A percentile compares a stretch with the other conserved stretches of the same genome.
phyloP scores from a whole-genome alignment of 1,139 yeast genomes.

The Hyphopichia burtonii region DNA sequence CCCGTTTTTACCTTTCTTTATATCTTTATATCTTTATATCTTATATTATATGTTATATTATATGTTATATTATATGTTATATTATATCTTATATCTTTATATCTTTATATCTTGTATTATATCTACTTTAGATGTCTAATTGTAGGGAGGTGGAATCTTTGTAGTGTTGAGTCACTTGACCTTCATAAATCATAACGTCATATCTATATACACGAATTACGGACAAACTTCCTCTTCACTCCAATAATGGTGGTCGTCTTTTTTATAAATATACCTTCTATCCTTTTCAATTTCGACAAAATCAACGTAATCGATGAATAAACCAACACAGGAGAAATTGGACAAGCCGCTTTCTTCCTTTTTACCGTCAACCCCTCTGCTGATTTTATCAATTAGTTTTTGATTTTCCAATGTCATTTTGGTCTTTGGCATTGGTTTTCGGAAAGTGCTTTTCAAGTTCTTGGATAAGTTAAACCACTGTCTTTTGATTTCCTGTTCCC shows the following conservation, averaged over 20 bases:
- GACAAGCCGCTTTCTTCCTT: slow-evolving; percentile 65
- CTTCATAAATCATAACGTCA: no score
- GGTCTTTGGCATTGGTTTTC: slow-evolving; percentile 71
- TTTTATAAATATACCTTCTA: slow-evolving; percentile 53
- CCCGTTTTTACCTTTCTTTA: no score
- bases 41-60: no score
- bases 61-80: no score
- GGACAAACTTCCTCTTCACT: slow-evolving; percentile 78
- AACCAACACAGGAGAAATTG: slow-evolving; percentile 67
- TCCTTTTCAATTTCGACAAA: slow-evolving; percentile 59
- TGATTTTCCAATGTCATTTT: slow-evolving; percentile 55
- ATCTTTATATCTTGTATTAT: no score
- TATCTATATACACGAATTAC: slow-evolving; percentile 15
- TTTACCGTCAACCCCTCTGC: slow-evolving; percentile 82
- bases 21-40: no score
- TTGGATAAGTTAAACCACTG: slow-evolving; percentile 65
- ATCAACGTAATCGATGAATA: slow-evolving; percentile 76
- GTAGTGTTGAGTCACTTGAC: no score
- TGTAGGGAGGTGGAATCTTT: no score
- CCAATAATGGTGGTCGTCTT: slow-evolving; percentile 63
- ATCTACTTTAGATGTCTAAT: no score
- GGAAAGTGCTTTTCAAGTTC: slow-evolving; percentile 59
- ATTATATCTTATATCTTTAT: no score
- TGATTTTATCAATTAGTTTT: slow-evolving; percentile 63
- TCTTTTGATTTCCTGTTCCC: slow-evolving; percentile 60